A percentile compares a stretch with the other conserved stretches of the same genome.
phyloP scores from a whole-genome alignment of 176 grass and related monocot species.

The Avena eriantha region DNA sequence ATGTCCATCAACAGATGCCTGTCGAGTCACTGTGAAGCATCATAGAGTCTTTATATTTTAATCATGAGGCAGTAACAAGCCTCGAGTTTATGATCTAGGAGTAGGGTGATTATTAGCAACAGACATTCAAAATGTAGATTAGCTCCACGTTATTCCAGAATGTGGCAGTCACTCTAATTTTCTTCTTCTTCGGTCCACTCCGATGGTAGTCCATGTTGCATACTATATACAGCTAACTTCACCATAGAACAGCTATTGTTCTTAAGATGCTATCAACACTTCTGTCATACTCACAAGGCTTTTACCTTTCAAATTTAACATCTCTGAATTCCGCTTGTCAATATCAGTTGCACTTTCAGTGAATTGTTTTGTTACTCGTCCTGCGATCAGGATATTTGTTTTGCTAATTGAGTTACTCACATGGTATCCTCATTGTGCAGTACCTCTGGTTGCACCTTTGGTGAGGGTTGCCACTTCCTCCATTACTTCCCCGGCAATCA shows the following conservation, averaged over 20 bases:
- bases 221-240: not conserved
- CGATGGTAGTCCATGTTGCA: not conserved
- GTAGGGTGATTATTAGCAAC: not conserved
- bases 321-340: slow-evolving; percentile 7
- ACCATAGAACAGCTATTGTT: slow-evolving; percentile 7
- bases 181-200: not conserved
- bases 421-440: slow-evolving; percentile 55
- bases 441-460: slow-evolving; percentile 78
- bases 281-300: slow-evolving; percentile 10
- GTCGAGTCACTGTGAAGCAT: not conserved
- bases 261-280: not conserved
- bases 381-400: not conserved
- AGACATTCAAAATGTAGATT: not conserved
- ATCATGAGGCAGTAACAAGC: not conserved
- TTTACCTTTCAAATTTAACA: not conserved
- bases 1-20: not conserved
- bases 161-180: not conserved
- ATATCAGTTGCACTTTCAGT: not conserved
- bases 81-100: slow-evolving; percentile 2
- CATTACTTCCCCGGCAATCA: slow-evolving; percentile 73
- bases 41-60: slow-evolving; percentile 12
- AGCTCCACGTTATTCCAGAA: not conserved
- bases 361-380: not conserved
- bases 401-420: slow-evolving; percentile 24
- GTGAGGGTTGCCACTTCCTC: slow-evolving; percentile 85